These are phyloP conservation scores for Podospora appendiculata DNA, from an alignment of 495 filamentous ascomycete genomes.

Conservation along the genomic window DNA sequence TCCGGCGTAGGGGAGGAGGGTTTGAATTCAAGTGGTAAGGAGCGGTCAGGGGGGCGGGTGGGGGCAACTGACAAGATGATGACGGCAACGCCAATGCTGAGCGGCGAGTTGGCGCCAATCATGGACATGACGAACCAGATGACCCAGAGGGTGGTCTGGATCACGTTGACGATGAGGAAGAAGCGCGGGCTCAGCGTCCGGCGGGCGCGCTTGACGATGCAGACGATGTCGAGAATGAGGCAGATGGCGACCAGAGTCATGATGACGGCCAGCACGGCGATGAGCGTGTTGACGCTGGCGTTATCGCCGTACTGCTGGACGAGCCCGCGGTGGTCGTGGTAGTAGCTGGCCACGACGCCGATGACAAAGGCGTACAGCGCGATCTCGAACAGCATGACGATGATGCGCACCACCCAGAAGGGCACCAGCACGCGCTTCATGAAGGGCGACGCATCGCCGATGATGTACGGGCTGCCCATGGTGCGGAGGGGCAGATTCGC, in stretches of 20 bases:
- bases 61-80: slow-evolving; percentile 18
- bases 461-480: slow-evolving; percentile 14
- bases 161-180: slow-evolving; percentile 21
- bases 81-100: slow-evolving; percentile 5
- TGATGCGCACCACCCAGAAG: slow-evolving; percentile 81
- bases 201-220: slow-evolving; percentile 23
- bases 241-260: slow-evolving; percentile 15
- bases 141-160: slow-evolving; percentile 15
- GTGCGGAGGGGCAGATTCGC: too few species aligned
- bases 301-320: slow-evolving; percentile 10
- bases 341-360: slow-evolving; percentile 7
- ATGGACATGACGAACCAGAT: slow-evolving; percentile 16
- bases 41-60: too few species aligned
- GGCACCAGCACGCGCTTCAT: slow-evolving; percentile 61
- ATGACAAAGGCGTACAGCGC: slow-evolving; percentile 14
- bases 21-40: background rate
- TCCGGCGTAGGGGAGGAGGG: background rate
- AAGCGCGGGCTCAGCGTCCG: slow-evolving; percentile 21
- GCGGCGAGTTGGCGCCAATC: slow-evolving; percentile 3
- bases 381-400: slow-evolving; percentile 20
- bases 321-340: slow-evolving; percentile 4
- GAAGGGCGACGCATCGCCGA: slow-evolving; percentile 27
- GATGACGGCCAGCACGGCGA: slow-evolving; percentile 13
- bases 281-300: background rate
- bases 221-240: slow-evolving; percentile 21